These are phyloP conservation scores for Phytophthora pistaciae DNA, from an alignment of 352 stramenopile genomes.

Conservation along the genomic window DNA sequence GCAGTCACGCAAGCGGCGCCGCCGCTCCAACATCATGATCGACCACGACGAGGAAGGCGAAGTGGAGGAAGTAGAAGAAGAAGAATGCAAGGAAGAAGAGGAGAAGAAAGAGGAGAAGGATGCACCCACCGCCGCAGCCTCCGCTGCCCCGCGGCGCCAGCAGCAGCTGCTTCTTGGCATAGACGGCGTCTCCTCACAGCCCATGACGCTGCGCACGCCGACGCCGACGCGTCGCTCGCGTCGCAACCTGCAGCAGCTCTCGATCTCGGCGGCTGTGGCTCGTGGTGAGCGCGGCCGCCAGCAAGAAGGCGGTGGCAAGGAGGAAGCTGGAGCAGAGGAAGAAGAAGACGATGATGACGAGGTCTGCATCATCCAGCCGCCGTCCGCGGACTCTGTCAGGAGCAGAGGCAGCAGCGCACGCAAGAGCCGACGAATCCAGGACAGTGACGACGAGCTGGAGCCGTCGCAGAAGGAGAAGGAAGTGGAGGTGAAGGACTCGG, in stretches of 20 bases:
- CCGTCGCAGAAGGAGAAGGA: conserved; percentile 21
- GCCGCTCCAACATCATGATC: conserved; percentile 58
- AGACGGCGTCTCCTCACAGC: conserved; percentile 24
- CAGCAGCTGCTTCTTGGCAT: conserved; percentile 28
- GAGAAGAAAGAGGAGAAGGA: conserved; percentile 6
- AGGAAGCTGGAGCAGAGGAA: not conserved
- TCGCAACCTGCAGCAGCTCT: conserved; percentile 41
- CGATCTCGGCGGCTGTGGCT: conserved; percentile 37
- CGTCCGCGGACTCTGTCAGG: conserved; percentile 39
- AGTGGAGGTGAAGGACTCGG: not conserved
- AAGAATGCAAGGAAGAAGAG: not conserved
- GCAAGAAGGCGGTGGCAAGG: not conserved
- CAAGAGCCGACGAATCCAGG: conserved; percentile 51
- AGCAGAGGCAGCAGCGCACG: conserved; percentile 25
- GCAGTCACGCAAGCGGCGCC: conserved; percentile 69
- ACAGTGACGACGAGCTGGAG: conserved; percentile 65
- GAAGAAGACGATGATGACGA: conserved; percentile 66
- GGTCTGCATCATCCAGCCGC: conserved; percentile 59
- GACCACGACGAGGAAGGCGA: conserved; percentile 67
- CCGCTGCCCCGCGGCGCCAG: conserved; percentile 15
- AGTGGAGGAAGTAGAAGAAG: conserved; percentile 41
- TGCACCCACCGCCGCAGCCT: not conserved
- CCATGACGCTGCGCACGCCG: conserved; percentile 35
- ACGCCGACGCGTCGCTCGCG: conserved; percentile 22
- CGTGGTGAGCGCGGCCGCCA: conserved; percentile 29